Conservation (phyloP, 2,329 filamentous ascomycete species). For the Juglanconis juglandina region DNA sequence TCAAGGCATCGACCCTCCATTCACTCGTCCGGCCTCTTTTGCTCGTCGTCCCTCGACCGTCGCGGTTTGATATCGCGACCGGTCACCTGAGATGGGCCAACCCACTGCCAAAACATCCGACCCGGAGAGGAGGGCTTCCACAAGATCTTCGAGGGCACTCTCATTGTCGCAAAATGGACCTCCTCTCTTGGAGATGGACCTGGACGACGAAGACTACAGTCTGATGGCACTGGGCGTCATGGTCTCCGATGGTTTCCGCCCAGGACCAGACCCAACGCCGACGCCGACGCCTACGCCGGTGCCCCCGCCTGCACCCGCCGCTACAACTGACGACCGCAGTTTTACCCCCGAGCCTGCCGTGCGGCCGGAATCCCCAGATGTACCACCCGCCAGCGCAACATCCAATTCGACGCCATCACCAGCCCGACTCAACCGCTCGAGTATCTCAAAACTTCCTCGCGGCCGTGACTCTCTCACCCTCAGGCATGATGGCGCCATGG, state of each 20-base stretch:
- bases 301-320: background rate
- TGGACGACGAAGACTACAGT: constrained; percentile 15
- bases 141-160: constrained; percentile 13
- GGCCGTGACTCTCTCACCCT: constrained; percentile 49
- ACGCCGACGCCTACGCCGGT: background rate
- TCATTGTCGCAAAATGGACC: constrained; percentile 8
- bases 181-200: background rate
- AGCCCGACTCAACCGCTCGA: constrained; percentile 43
- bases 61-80: constrained; percentile 3
- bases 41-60: background rate
- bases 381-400: background rate
- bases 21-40: background rate
- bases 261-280: background rate
- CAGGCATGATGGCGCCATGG: constrained; percentile 47
- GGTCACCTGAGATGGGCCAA: constrained; percentile 10
- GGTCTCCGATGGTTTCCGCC: constrained; percentile 17
- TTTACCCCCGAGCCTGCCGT: background rate
- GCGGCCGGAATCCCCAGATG: background rate
- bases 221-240: constrained; percentile 14
- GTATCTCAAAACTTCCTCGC: constrained; percentile 52
- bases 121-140: constrained; percentile 16
- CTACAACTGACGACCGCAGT: background rate
- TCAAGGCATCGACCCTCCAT: background rate
- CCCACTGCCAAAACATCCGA: constrained; percentile 11
- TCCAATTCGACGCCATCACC: background rate